phyloP scores from a whole-genome alignment of 768 basidiomycete genomes.

The Hysterangium stoloniferum region DNA sequence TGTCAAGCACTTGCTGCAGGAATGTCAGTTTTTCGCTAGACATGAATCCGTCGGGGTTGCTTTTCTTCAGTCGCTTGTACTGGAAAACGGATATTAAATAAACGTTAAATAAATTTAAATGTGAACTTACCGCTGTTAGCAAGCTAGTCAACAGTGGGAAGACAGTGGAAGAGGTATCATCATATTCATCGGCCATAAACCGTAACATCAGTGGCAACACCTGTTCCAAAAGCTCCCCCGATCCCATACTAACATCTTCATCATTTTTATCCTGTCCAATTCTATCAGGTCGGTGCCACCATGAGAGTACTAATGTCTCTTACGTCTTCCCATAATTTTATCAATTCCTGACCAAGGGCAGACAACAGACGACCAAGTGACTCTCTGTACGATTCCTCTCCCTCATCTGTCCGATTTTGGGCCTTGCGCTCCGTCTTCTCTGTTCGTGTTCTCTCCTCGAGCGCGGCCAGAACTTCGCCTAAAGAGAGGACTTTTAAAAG shows the following conservation, averaged over 20 bases:
- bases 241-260: slow-evolving; percentile 56
- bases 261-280: slow-evolving; percentile 47
- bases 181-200: slow-evolving; percentile 85
- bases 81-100: slow-evolving; percentile 23
- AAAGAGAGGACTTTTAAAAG: slow-evolving; percentile 85
- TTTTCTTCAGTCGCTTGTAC: slow-evolving; percentile 62
- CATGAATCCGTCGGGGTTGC: slow-evolving; percentile 47
- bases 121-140: slow-evolving; percentile 56
- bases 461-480: slow-evolving; percentile 68
- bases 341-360: slow-evolving; percentile 70
- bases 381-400: slow-evolving; percentile 84
- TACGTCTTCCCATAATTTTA: slow-evolving; percentile 76
- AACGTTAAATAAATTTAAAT: background rate
- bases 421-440: slow-evolving; percentile 60
- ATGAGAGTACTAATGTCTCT: slow-evolving; percentile 15
- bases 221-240: slow-evolving; percentile 52
- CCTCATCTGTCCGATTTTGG: slow-evolving; percentile 59
- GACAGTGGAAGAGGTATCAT: slow-evolving; percentile 81
- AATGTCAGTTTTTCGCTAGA: slow-evolving; percentile 66
- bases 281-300: background rate
- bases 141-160: slow-evolving; percentile 74
- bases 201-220: slow-evolving; percentile 75
- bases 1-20: slow-evolving; percentile 66
- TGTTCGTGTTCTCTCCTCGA: slow-evolving; percentile 68
- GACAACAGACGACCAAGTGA: slow-evolving; percentile 81